Evolutionary conservation across 2,329 filamentous ascomycete species (phyloP).

Genomic region (Cercospora berteroae): DNA sequence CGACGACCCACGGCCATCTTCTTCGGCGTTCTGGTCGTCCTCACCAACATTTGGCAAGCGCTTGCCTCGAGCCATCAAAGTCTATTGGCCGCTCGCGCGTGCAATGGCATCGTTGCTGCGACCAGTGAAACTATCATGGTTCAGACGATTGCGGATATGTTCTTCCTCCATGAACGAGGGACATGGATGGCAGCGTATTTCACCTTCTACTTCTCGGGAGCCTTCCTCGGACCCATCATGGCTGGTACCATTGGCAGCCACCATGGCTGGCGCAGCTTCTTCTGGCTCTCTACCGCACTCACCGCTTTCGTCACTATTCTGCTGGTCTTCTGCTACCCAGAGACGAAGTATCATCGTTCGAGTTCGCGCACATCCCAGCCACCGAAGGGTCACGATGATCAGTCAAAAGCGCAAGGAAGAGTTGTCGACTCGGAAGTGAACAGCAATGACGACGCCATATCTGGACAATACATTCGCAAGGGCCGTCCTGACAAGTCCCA

Average conservation of each 20-base stretch:
- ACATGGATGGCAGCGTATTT: constrained; percentile 27
- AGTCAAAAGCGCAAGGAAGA: constrained; percentile 33
- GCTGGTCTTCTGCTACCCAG: constrained; percentile 44
- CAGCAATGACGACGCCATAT: constrained; percentile 22
- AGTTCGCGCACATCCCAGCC: constrained; percentile 3
- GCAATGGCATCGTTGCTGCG: constrained; percentile 46
- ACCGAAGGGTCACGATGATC: constrained; percentile 16
- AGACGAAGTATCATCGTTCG: constrained; percentile 44
- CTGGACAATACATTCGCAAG: constrained; percentile 29
- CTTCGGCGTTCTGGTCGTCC: constrained; percentile 42
- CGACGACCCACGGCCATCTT: constrained; percentile 43
- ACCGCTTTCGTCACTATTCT: constrained; percentile 42
- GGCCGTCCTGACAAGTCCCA: constrained; percentile 43
- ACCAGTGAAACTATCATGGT: constrained; percentile 46
- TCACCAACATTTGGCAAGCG: constrained; percentile 47
- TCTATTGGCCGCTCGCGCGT: constrained; percentile 44
- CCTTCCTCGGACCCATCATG: constrained; percentile 48
- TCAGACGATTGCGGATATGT: constrained; percentile 47
- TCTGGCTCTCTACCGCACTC: constrained; percentile 47
- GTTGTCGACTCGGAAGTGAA: constrained; percentile 30
- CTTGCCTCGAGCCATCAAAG: constrained; percentile 44
- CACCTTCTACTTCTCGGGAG: constrained; percentile 44
- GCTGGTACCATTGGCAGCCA: constrained; percentile 43
- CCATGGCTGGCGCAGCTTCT: constrained; percentile 49
- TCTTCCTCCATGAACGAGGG: constrained; percentile 45